A percentile compares a stretch with the other conserved stretches of the same genome.
These are phyloP conservation scores for Leishmania tropica DNA, from an alignment of 208 protist species.

Conservation along the genomic window DNA sequence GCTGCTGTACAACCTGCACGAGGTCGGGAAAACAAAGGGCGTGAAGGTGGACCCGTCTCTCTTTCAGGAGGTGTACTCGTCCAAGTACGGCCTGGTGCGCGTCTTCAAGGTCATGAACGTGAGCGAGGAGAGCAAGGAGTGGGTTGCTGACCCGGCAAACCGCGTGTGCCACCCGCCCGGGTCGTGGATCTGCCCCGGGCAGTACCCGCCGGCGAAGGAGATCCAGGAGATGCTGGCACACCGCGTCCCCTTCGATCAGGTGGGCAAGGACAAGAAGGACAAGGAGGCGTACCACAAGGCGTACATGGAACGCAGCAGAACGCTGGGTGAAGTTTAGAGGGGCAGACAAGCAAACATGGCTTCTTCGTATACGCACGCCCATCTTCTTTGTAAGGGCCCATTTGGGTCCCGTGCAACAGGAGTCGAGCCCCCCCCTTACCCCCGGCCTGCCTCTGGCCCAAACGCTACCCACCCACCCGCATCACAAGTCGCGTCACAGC, in stretches of 20 bases:
- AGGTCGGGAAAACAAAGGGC: neutral
- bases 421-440: neutral
- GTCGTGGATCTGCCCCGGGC: slow-evolving; percentile 69
- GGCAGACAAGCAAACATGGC: neutral
- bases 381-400: neutral
- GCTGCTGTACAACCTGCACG: slow-evolving; percentile 68
- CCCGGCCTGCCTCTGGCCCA: neutral
- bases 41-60: slow-evolving; percentile 25
- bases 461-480: too few species aligned
- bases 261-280: slow-evolving; percentile 38
- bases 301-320: slow-evolving; percentile 39
- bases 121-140: slow-evolving; percentile 58
- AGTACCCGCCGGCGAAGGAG: slow-evolving; percentile 76
- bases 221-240: slow-evolving; percentile 69
- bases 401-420: neutral
- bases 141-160: slow-evolving; percentile 59
- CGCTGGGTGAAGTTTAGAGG: neutral
- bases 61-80: slow-evolving; percentile 93
- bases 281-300: slow-evolving; percentile 47
- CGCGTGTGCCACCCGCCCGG: slow-evolving; percentile 56
- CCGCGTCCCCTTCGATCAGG: slow-evolving; percentile 51
- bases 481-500: too few species aligned
- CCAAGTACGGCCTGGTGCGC: slow-evolving; percentile 96
- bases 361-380: too few species aligned
- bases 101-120: slow-evolving; percentile 97